phyloP scores from a whole-genome alignment of 2,329 filamentous ascomycete species.

The Dothidotthia symphoricarpi region DNA sequence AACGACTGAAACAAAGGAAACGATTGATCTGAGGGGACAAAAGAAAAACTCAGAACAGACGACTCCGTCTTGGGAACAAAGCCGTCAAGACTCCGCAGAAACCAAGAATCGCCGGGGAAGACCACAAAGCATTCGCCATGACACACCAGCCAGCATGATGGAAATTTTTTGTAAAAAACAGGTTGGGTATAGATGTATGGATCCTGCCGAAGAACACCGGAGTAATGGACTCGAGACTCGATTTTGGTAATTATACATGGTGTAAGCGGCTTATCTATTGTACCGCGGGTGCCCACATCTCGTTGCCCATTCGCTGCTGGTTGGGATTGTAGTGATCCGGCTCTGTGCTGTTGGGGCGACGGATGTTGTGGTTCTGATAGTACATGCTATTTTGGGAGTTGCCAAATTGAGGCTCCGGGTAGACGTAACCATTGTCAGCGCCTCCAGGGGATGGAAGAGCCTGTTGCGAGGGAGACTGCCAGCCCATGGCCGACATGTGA shows the following conservation, averaged over 20 bases:
- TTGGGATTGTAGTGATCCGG: slow-evolving; percentile 50
- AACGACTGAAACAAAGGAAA: slow-evolving; percentile 30
- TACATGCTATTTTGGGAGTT: slow-evolving; percentile 64
- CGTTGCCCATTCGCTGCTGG: slow-evolving; percentile 39
- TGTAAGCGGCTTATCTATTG: slow-evolving; percentile 33
- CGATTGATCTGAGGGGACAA: slow-evolving; percentile 23
- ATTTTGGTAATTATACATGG: slow-evolving; percentile 35
- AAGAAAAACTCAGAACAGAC: slow-evolving; percentile 18
- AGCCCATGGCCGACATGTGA: slow-evolving; percentile 77
- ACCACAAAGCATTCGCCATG: slow-evolving; percentile 24
- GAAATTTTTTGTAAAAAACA: slow-evolving; percentile 41
- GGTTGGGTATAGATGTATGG: slow-evolving; percentile 31
- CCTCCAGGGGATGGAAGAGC: slow-evolving; percentile 69
- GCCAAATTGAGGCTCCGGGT: slow-evolving; percentile 70
- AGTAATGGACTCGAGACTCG: slow-evolving; percentile 33
- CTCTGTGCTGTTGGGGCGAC: slow-evolving; percentile 73
- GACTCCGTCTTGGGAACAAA: slow-evolving; percentile 15
- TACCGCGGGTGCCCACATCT: slow-evolving; percentile 46
- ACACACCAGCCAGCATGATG: slow-evolving; percentile 29
- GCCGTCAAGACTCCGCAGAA: slow-evolving; percentile 19
- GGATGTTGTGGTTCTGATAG: slow-evolving; percentile 68
- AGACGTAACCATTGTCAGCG: slow-evolving; percentile 71
- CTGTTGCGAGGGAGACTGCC: slow-evolving; percentile 80
- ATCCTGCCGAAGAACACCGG: slow-evolving; percentile 41
- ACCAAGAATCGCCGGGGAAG: slow-evolving; percentile 29